Percentiles rank a stretch among this genome's conserved stretches.
Evolutionary conservation across 768 basidiomycete genomes (phyloP).

Genomic region (Lactifluus echinatus): DNA sequence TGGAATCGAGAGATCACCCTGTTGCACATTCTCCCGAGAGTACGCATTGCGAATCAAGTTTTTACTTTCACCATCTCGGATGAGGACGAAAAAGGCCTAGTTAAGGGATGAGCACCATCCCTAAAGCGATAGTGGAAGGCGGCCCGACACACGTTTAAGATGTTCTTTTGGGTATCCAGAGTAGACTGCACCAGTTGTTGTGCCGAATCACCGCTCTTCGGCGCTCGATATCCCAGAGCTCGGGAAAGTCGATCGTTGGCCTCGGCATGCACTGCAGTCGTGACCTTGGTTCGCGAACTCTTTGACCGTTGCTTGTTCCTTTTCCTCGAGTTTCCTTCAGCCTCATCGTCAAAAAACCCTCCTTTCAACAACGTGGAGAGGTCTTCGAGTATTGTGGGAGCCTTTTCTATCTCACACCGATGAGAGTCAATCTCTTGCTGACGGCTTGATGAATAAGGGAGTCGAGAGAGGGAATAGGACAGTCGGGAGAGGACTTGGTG

Average conservation of each 20-base stretch:
- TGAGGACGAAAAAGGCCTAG: not conserved
- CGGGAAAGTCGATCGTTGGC: not conserved
- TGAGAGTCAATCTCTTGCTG: not conserved
- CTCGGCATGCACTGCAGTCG: not conserved
- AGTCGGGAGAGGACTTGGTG: constrained; percentile 4
- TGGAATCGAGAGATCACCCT: not conserved
- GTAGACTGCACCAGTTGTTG: not conserved
- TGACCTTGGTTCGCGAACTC: not conserved
- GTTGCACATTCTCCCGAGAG: constrained; percentile 5
- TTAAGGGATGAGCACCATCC: not conserved
- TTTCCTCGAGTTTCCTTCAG: not conserved
- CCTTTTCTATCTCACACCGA: not conserved
- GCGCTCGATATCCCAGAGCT: not conserved
- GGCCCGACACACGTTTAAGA: not conserved
- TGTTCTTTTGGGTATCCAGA: not conserved
- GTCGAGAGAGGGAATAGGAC: not conserved
- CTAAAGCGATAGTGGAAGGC: not conserved
- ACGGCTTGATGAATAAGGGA: constrained; percentile 1
- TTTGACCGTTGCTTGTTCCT: not conserved
- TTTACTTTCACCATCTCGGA: not conserved
- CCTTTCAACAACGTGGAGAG: not conserved
- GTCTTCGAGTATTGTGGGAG: not conserved
- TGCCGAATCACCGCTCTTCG: not conserved
- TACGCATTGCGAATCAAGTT: not conserved
- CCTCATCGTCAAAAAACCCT: not conserved